A percentile compares a stretch with the other conserved stretches of the same genome.
Conservation (phyloP, 805 yeast genomes). For the Spathaspora arborariae region DNA sequence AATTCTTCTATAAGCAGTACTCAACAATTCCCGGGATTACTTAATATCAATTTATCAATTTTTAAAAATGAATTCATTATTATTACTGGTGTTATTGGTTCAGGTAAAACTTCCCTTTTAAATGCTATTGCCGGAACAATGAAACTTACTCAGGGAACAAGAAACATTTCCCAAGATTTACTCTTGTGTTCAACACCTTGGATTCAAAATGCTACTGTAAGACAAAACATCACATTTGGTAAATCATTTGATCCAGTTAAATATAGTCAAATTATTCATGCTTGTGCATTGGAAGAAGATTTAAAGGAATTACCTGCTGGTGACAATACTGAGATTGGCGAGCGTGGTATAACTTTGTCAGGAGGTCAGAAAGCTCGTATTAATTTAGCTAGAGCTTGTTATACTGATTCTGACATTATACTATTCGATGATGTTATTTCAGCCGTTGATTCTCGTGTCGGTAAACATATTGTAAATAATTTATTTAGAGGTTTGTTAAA, state of each 20-base stretch:
- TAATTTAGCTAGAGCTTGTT: slow-evolving; percentile 41
- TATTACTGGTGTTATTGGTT: slow-evolving; percentile 41
- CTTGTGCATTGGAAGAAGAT: slow-evolving; percentile 41
- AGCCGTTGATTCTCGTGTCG: slow-evolving; percentile 43
- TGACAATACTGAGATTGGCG: slow-evolving; percentile 42
- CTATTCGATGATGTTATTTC: slow-evolving; percentile 43
- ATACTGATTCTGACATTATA: slow-evolving; percentile 28
- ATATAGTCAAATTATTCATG: slow-evolving; percentile 27
- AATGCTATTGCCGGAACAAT: slow-evolving; percentile 39
- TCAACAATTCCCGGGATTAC: slow-evolving; percentile 27
- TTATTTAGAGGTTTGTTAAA: slow-evolving; percentile 32
- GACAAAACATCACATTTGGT: slow-evolving; percentile 39
- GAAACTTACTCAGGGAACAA: slow-evolving; percentile 25
- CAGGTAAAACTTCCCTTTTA: slow-evolving; percentile 41
- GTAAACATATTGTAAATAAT: slow-evolving; percentile 35
- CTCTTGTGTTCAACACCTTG: slow-evolving; percentile 37
- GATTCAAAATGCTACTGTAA: slow-evolving; percentile 42
- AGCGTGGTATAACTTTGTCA: slow-evolving; percentile 41
- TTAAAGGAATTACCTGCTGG: slow-evolving; percentile 30
- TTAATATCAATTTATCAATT: slow-evolving; percentile 28
- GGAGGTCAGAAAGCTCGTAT: slow-evolving; percentile 46
- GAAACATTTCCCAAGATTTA: slow-evolving; percentile 25
- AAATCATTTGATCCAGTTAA: slow-evolving; percentile 22
- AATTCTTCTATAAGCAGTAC: not conserved
- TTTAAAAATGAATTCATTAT: slow-evolving; percentile 35